A percentile compares a stretch with the other conserved stretches of the same genome.
Conservation (phyloP, 129 eudicot species). For the Daucus carota region DNA sequence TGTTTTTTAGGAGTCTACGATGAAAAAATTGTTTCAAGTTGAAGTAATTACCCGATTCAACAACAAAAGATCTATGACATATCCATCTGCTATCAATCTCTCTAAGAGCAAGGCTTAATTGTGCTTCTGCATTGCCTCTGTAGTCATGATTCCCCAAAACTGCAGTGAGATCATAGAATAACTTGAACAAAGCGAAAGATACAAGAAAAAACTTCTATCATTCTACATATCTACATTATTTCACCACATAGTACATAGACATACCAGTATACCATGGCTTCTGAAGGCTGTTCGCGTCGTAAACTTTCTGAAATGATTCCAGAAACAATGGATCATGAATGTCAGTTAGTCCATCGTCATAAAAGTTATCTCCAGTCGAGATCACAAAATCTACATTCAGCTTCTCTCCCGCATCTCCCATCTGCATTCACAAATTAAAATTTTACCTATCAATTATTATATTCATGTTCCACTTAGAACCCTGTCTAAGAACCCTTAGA, state of each 20-base stretch:
- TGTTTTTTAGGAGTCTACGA: too few species aligned
- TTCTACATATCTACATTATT: background rate
- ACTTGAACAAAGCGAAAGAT: background rate
- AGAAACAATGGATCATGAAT: slow-evolving; percentile 45
- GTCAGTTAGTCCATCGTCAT: slow-evolving; percentile 43
- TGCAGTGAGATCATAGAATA: slow-evolving; percentile 8
- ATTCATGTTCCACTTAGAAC: too few species aligned
- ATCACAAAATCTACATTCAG: slow-evolving; percentile 61
- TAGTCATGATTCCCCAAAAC: slow-evolving; percentile 76
- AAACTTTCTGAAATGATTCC: slow-evolving; percentile 44
- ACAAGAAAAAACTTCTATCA: background rate
- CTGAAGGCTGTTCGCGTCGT: slow-evolving; percentile 58
- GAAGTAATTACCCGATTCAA: slow-evolving; percentile 36
- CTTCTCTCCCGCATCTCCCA: slow-evolving; percentile 59
- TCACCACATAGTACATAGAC: background rate
- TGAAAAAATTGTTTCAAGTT: background rate
- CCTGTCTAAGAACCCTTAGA: too few species aligned
- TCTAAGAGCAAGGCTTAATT: slow-evolving; percentile 39
- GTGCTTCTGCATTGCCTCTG: slow-evolving; percentile 57
- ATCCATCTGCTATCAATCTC: slow-evolving; percentile 56
- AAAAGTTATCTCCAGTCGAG: slow-evolving; percentile 77
- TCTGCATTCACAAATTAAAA: slow-evolving; percentile 31
- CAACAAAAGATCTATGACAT: slow-evolving; percentile 47
- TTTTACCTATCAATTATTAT: too few species aligned
- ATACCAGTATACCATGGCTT: slow-evolving; percentile 59